phyloP scores from a whole-genome alignment of 768 basidiomycete genomes.

The Cubamyces sp. region DNA sequence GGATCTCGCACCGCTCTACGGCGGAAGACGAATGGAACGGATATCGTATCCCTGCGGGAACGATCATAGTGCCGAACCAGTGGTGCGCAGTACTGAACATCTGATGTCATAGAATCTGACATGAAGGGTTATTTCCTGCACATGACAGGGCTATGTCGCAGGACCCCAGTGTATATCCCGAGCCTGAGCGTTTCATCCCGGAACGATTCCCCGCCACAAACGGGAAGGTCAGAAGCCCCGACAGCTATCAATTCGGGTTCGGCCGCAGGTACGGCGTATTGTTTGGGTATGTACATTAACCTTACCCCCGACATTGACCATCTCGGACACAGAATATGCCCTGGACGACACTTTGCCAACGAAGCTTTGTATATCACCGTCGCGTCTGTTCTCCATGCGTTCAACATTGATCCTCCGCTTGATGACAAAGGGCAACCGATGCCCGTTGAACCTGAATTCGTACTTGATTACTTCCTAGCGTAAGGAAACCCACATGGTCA shows the following conservation, averaged over 20 bases:
- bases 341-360: slow-evolving; percentile 13
- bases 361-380: slow-evolving; percentile 12
- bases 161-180: slow-evolving; percentile 26
- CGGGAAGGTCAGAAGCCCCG: neutral
- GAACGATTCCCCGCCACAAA: slow-evolving; percentile 19
- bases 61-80: slow-evolving; percentile 32
- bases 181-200: slow-evolving; percentile 30
- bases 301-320: neutral
- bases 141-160: slow-evolving; percentile 29
- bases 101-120: too few relatives aligned
- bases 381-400: slow-evolving; percentile 13
- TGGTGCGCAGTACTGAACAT: slow-evolving; percentile 18
- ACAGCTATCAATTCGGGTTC: slow-evolving; percentile 9
- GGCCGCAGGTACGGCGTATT: slow-evolving; percentile 2
- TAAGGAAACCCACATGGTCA: neutral
- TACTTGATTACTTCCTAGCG: slow-evolving; percentile 9
- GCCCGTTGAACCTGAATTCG: neutral
- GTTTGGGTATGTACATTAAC: neutral
- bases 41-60: slow-evolving; percentile 34
- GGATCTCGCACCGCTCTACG: slow-evolving; percentile 18
- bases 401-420: slow-evolving; percentile 7
- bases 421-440: neutral
- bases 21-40: slow-evolving; percentile 35
- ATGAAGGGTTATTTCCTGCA: too few relatives aligned
- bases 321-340: slow-evolving; percentile 2